Conservation (phyloP, 768 basidiomycete genomes). For the Russula olivacea region DNA sequence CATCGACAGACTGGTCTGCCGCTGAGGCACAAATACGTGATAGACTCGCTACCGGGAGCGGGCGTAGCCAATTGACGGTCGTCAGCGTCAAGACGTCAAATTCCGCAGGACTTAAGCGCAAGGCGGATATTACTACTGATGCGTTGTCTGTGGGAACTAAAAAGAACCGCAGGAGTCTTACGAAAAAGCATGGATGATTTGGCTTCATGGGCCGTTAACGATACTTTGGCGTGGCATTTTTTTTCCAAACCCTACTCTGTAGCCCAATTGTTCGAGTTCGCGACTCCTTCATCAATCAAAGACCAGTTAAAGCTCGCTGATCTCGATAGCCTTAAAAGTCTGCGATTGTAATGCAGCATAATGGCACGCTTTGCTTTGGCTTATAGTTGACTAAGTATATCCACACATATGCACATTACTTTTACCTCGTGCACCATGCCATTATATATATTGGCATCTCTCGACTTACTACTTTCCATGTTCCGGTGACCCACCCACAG, state of each 20-base stretch:
- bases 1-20: conserved; percentile 61
- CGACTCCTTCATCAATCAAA: neutral
- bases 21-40: conserved; percentile 69
- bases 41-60: conserved; percentile 30
- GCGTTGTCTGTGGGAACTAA: conserved; percentile 35
- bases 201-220: neutral
- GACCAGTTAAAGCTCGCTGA: neutral
- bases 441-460: too few relatives aligned
- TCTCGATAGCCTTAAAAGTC: neutral
- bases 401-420: too few relatives aligned
- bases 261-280: neutral
- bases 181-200: conserved; percentile 4
- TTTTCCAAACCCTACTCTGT: neutral
- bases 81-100: conserved; percentile 62
- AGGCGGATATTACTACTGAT: conserved; percentile 41
- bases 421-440: too few relatives aligned
- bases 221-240: neutral
- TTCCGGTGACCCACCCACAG: too few relatives aligned
- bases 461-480: too few relatives aligned
- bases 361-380: neutral
- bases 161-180: conserved; percentile 17
- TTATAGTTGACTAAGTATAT: too few relatives aligned
- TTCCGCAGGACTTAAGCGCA: conserved; percentile 48
- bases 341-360: neutral
- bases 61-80: conserved; percentile 52